Evolutionary conservation across 306 rosid genomes (phyloP), one percentile per base, ranked within the genome.

Genomic region (Gastrolobium villosum): DNA sequence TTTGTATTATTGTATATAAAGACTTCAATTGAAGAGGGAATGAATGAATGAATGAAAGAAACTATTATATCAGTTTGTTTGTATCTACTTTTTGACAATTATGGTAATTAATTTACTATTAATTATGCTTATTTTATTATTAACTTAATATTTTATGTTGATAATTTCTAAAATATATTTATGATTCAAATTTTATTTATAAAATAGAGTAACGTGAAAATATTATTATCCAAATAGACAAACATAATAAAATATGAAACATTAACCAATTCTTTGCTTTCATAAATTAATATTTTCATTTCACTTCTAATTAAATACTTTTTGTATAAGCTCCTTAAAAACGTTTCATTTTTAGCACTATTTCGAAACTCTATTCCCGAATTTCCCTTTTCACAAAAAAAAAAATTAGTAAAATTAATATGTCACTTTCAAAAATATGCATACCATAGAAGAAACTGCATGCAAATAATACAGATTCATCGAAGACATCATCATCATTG

Each of bases 391-490:
- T 74, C 55, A 39, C 36, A 52, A 37, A 72, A 26, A 37, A 72
- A 26, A 32, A 57, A 9, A 45, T 52, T 41, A 60, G 41, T 66
- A 44, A 55, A 63, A 72, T 4, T 20, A 20, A 32, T 63, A 32
- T 63, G 70, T 78, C 67, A 32, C 45, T 65, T 57, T 73, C 80
- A 49, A 30, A 31, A 65, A 36, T 15, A 40, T 57, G 41, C 36
- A 64, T 35, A 31, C 6, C 53, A 54, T 28, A n/a, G 41, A 43
- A 40, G 6, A 13, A 15, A 30, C 54, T 31, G 31, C 62, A 39
- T 70, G 20, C 34, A 60, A 15, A 68, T 32, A 15, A 68, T 32
- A 15, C 36, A 60, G 35, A 76, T 50, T 6, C 50, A 41, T 54
- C 3, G 56, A 80, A 72, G 53, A 63, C 66, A 79, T 48, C 9